Conservation (phyloP, 768 basidiomycete genomes). For the Lactarius sanguifluus region DNA sequence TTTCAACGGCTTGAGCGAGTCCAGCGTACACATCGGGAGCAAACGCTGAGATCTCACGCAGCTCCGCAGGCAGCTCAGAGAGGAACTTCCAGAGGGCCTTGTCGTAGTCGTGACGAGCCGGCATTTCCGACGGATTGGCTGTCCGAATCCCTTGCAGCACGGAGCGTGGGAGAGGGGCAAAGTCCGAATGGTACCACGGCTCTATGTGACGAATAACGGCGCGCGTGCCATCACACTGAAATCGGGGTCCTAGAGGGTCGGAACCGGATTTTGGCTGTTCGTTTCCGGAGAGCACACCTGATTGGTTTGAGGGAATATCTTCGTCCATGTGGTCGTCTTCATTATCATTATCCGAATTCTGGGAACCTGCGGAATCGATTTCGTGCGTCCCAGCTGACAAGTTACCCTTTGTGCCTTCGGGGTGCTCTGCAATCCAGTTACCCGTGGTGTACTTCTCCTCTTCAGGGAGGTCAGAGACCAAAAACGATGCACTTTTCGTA, state of each 20-base stretch:
- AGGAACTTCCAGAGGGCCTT: conserved; percentile 50
- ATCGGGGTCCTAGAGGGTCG: conserved; percentile 13
- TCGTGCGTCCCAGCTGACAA: conserved; percentile 20
- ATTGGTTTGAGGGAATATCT: conserved; percentile 6
- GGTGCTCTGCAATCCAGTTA: conserved; percentile 31
- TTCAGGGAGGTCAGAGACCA: conserved; percentile 43
- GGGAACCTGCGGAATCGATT: conserved; percentile 25
- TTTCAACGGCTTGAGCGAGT: conserved; percentile 49
- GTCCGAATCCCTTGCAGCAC: conserved; percentile 55
- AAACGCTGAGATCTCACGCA: conserved; percentile 62
- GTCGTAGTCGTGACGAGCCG: conserved; percentile 53
- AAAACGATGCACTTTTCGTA: conserved; percentile 49
- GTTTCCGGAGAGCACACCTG: conserved; percentile 4
- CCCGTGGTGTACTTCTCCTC: conserved; percentile 37
- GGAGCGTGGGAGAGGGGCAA: conserved; percentile 58
- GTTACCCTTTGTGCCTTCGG: conserved; percentile 24
- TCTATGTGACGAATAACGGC: conserved; percentile 42
- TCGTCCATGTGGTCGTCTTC: conserved; percentile 27
- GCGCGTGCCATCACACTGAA: conserved; percentile 21
- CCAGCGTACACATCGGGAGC: conserved; percentile 53
- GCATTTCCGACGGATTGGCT: conserved; percentile 60
- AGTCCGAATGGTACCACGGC: conserved; percentile 59
- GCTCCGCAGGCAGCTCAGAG: conserved; percentile 49
- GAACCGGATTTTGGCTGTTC: conserved; percentile 18
- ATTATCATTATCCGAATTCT: conserved; percentile 28